phyloP scores from a whole-genome alignment of 306 rosid species.

The Rubus parviflorus region DNA sequence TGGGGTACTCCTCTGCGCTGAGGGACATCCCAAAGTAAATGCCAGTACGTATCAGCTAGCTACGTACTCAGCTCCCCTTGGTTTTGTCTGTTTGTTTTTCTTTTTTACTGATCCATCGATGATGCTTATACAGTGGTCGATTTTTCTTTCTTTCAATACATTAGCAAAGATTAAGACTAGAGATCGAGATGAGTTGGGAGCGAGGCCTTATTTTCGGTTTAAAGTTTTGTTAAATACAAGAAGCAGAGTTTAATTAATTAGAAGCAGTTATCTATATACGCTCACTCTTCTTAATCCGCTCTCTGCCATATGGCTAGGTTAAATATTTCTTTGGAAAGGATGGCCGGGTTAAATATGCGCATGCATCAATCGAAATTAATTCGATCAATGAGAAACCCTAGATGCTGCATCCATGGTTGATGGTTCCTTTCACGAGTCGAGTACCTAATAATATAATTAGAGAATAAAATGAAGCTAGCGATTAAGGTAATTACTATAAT shows the following conservation, averaged over 20 bases:
- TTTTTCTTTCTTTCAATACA: background rate
- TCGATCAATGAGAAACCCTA: background rate
- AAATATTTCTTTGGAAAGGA: no score
- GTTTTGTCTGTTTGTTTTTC: background rate
- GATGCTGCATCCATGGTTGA: background rate
- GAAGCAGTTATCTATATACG: no score
- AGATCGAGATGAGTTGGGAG: no score
- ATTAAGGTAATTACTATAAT: background rate
- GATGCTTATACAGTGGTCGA: background rate
- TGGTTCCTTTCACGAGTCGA: background rate
- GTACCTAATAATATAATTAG: background rate
- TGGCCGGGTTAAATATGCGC: no score
- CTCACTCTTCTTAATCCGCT: background rate
- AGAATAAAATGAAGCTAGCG: background rate
- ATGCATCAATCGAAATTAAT: background rate
- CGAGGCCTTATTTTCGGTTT: no score
- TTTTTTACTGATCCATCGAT: background rate
- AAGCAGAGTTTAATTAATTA: no score
- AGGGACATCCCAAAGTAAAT: conserved; percentile 12
- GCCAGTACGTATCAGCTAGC: background rate
- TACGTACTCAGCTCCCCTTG: background rate
- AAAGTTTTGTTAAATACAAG: no score
- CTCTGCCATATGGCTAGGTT: background rate
- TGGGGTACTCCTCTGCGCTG: conserved; percentile 7
- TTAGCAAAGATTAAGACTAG: no score